Percentiles rank a stretch among this genome's conserved stretches.
phyloP scores from a whole-genome alignment of 2,329 filamentous ascomycete species.

The Hirsutella rhossiliensis region DNA sequence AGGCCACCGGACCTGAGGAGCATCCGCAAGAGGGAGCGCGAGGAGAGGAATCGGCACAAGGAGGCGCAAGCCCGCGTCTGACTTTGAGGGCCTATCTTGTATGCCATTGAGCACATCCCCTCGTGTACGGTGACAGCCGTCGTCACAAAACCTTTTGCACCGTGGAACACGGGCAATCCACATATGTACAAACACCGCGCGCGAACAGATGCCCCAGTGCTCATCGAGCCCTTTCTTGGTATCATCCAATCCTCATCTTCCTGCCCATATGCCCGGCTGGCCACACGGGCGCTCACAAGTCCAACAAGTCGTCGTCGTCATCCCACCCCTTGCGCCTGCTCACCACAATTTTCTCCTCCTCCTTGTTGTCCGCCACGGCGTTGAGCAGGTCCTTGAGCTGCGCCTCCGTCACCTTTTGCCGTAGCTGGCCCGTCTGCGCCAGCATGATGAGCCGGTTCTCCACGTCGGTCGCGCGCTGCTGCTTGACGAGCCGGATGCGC shows the following conservation, averaged over 20 bases:
- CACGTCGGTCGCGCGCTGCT: conserved; percentile 75
- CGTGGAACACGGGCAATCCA: too few relatives aligned
- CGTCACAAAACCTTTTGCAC: too few relatives aligned
- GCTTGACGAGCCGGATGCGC: conserved; percentile 92
- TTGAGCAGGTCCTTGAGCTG: conserved; percentile 88
- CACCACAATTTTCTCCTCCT: conserved; percentile 79
- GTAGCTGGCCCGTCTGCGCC: conserved; percentile 75
- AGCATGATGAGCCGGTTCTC: conserved; percentile 91
- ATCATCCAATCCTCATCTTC: background rate
- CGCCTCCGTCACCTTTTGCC: conserved; percentile 77
- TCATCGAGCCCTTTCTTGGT: background rate
- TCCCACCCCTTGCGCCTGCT: conserved; percentile 72
- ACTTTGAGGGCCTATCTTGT: background rate
- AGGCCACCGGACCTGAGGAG: conserved; percentile 74
- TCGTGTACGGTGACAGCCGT: too few relatives aligned
- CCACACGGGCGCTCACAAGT: conserved; percentile 29
- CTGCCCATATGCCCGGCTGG: too few relatives aligned
- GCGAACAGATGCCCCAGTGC: background rate
- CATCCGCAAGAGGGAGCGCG: conserved; percentile 58
- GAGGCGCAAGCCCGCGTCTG: conserved; percentile 15
- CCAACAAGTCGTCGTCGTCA: conserved; percentile 67
- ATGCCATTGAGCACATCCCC: too few relatives aligned
- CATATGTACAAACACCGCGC: background rate
- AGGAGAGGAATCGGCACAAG: conserved; percentile 55
- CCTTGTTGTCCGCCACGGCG: conserved; percentile 68